phyloP scores from a whole-genome alignment of 208 protist genomes.

The Acanthamoeba triangularis region DNA sequence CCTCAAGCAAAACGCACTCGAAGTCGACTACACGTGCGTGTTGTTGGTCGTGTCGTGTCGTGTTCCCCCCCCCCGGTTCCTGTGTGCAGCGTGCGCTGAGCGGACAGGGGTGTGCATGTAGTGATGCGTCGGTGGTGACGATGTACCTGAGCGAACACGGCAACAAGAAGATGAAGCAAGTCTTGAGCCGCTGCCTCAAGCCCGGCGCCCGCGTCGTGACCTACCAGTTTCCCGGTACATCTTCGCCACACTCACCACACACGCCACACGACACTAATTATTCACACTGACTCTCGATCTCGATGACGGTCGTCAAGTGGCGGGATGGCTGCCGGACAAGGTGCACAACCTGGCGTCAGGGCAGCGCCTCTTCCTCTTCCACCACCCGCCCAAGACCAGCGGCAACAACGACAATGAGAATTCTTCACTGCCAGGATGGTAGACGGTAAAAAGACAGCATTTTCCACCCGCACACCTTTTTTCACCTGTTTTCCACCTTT shows the following conservation, averaged over 20 bases:
- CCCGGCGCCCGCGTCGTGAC: background rate
- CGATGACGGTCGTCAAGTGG: background rate
- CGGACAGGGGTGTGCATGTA: background rate
- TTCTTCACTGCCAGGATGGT: too few relatives aligned
- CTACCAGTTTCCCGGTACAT: constrained; percentile 47
- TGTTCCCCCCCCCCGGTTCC: background rate
- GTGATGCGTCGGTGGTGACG: constrained; percentile 29
- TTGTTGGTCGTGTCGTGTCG: background rate
- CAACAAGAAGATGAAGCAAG: constrained; percentile 46
- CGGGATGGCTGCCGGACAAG: constrained; percentile 16
- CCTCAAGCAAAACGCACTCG: constrained; percentile 44
- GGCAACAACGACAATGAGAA: background rate
- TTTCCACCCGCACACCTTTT: too few relatives aligned
- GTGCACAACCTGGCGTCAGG: constrained; percentile 17
- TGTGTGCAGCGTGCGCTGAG: background rate
- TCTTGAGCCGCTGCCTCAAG: constrained; percentile 23
- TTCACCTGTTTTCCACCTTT: too few relatives aligned
- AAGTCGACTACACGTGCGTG: constrained; percentile 43
- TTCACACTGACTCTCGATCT: background rate
- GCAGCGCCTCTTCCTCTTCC: constrained; percentile 30
- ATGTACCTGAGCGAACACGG: constrained; percentile 63
- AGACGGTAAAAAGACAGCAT: too few relatives aligned
- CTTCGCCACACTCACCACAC: background rate
- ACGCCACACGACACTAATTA: background rate
- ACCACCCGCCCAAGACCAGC: constrained; percentile 30